These are phyloP conservation scores for Dryadomyces quercus-mongolicae DNA, from an alignment of 2,329 filamentous ascomycete genomes.

Conservation along the genomic window DNA sequence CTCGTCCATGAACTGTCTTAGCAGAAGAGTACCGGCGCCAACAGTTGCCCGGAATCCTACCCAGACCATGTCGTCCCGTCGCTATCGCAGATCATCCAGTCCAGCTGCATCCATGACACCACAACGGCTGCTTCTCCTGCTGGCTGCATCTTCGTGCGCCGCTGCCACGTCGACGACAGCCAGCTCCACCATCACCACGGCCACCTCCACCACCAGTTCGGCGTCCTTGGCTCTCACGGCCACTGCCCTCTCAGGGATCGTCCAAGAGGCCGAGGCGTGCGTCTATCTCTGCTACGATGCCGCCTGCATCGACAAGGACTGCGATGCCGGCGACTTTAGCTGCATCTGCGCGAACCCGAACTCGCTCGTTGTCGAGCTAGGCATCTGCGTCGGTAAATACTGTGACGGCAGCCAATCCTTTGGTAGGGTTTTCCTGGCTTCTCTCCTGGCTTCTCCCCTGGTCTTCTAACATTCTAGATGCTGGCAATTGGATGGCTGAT, in stretches of 20 bases:
- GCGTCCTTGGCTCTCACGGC: constrained; percentile 7
- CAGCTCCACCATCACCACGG: not conserved
- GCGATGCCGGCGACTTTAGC: constrained; percentile 8
- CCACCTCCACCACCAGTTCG: not conserved
- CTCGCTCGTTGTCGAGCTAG: constrained; percentile 14
- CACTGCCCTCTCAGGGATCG: constrained; percentile 9
- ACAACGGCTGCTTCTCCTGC: too few species aligned
- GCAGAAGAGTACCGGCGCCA: too few species aligned
- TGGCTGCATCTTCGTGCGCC: not conserved
- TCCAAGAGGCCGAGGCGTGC: constrained; percentile 10
- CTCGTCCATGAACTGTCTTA: too few species aligned
- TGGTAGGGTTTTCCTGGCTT: constrained; percentile 1
- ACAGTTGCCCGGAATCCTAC: too few species aligned
- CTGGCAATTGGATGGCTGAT: constrained; percentile 10
- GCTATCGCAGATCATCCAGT: too few species aligned
- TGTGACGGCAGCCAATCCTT: constrained; percentile 9
- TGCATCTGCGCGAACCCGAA: constrained; percentile 14
- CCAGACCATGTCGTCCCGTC: too few species aligned
- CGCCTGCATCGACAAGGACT: constrained; percentile 10
- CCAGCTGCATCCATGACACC: too few species aligned
- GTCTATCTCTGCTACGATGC: constrained; percentile 11
- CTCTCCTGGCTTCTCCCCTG: not conserved
- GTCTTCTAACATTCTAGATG: constrained; percentile 2
- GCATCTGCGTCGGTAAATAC: constrained; percentile 10
- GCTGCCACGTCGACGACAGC: not conserved